phyloP scores from a whole-genome alignment of 495 filamentous ascomycete genomes.

The Penicillium turbatum region DNA sequence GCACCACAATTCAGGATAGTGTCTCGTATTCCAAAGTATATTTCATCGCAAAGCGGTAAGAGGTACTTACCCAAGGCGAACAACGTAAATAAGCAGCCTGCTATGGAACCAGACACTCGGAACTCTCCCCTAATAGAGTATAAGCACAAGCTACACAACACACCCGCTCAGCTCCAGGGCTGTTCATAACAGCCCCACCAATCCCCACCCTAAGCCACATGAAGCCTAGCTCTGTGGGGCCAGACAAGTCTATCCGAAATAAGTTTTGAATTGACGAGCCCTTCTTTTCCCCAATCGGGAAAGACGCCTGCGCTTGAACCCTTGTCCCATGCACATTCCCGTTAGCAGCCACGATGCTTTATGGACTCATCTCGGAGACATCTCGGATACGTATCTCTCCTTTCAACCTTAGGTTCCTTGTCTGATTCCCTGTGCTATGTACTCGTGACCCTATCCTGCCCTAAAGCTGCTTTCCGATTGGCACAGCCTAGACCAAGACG shows the following conservation, averaged over 20 bases:
- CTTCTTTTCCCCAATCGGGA: slow-evolving; percentile 21
- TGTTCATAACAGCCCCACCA: not conserved
- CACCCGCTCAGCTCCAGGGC: not conserved
- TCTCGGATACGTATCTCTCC: not conserved
- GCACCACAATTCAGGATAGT: no score
- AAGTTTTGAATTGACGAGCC: slow-evolving; percentile 10
- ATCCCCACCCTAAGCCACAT: not conserved
- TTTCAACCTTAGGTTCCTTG: not conserved
- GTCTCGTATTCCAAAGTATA: not conserved
- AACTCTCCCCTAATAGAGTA: not conserved
- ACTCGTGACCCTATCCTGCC: not conserved
- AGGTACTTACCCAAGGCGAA: not conserved
- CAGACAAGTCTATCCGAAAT: not conserved
- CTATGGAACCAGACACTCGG: not conserved
- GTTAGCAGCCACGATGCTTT: not conserved
- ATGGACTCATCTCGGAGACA: not conserved
- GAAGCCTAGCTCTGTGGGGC: not conserved
- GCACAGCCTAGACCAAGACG: not conserved
- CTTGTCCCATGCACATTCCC: not conserved
- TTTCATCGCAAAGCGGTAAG: not conserved
- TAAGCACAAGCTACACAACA: not conserved
- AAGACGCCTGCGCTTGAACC: slow-evolving; percentile 1
- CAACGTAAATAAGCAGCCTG: not conserved
- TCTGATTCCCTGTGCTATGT: not conserved
- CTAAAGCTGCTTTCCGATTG: not conserved